Evolutionary conservation across 2,329 filamentous ascomycete genomes (phyloP).

Genomic region (Pyrenochaeta sp.): DNA sequence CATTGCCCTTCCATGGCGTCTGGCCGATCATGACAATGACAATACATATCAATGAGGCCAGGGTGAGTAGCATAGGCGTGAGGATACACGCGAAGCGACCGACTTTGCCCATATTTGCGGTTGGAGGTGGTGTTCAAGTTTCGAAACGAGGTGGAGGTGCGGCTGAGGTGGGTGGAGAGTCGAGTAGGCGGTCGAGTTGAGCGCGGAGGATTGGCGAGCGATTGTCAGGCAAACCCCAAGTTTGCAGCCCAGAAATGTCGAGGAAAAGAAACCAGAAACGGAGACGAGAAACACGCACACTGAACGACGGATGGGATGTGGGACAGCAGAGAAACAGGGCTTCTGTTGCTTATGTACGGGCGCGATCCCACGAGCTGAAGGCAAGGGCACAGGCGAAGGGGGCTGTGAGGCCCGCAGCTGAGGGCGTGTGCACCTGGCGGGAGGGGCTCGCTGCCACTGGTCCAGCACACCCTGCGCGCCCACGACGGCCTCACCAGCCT

Average conservation of each 20-base stretch:
- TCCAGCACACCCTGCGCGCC: slow-evolving; percentile 2
- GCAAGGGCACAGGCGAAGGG: slow-evolving; percentile 9
- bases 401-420: slow-evolving; percentile 5
- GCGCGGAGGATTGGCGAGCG: not conserved
- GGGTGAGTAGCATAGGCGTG: slow-evolving; percentile 81
- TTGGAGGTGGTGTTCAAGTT: slow-evolving; percentile 7
- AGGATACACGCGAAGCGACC: slow-evolving; percentile 87
- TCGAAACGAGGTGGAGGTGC: slow-evolving; percentile 10
- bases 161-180: slow-evolving; percentile 11
- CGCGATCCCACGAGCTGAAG: slow-evolving; percentile 14
- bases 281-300: not conserved
- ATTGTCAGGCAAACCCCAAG: no score
- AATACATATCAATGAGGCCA: slow-evolving; percentile 76
- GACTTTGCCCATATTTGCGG: slow-evolving; percentile 69
- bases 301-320: slow-evolving; percentile 1
- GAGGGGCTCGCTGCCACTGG: slow-evolving; percentile 10
- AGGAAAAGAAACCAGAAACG: no score
- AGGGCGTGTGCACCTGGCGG: slow-evolving; percentile 9
- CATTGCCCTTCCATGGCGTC: slow-evolving; percentile 53
- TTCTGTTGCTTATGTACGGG: slow-evolving; percentile 14
- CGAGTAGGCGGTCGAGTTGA: not conserved
- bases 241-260: no score
- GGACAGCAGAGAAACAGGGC: slow-evolving; percentile 3
- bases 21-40: slow-evolving; percentile 65
- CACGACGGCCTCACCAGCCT: slow-evolving; percentile 26